These are phyloP conservation scores for Chenopodium album DNA, from an alignment of 148 eudicot genomes.

Conservation along the genomic window DNA sequence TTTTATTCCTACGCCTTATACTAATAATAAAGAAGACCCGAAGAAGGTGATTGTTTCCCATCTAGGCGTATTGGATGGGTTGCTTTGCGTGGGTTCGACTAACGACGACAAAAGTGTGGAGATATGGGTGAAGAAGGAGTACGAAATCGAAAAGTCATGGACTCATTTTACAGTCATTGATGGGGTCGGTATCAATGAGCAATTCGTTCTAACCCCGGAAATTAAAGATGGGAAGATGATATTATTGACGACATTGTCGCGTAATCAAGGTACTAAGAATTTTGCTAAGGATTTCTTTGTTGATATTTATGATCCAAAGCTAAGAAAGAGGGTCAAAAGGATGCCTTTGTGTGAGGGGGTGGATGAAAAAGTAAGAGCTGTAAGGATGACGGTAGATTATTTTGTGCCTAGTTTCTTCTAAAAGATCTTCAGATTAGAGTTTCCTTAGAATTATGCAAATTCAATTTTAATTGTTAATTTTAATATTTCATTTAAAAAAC, in stretches of 20 bases:
- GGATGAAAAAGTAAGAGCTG: neutral
- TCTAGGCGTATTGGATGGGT: neutral
- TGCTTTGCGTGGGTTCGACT: neutral
- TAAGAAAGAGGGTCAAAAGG: neutral
- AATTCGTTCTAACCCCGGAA: neutral
- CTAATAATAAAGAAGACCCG: neutral
- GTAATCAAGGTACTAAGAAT: no score
- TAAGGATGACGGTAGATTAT: neutral
- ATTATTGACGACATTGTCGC: neutral
- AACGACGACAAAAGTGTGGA: neutral
- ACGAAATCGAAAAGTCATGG: neutral
- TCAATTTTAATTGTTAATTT: no score
- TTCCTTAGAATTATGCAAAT: no score
- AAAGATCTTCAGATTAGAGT: no score
- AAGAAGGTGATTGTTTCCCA: neutral
- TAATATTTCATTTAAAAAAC: no score
- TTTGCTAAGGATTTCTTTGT: neutral
- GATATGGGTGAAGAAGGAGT: conserved; percentile 6
- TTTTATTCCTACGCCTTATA: neutral
- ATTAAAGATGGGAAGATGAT: neutral
- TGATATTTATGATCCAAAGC: neutral
- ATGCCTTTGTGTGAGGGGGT: neutral
- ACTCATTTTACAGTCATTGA: neutral
- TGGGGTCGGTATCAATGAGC: neutral
- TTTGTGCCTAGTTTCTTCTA: conserved; percentile 5